These are phyloP conservation scores for Kluyveromyces sp. DNA, from an alignment of 1,139 yeast species.

Conservation along the genomic window DNA sequence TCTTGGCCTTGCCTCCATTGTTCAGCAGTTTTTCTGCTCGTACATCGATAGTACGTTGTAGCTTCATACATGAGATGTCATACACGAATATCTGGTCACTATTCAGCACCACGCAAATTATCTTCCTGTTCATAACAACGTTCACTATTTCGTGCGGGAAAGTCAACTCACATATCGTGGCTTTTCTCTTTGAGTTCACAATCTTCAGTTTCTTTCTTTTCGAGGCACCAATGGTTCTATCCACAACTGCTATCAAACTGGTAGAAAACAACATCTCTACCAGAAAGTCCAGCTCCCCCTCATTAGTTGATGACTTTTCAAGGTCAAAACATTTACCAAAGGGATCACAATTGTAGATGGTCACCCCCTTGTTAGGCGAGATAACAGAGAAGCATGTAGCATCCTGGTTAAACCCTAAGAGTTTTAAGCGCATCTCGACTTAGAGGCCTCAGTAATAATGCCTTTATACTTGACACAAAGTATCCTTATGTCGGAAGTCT, in stretches of 20 bases:
- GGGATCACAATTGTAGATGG: slow-evolving; percentile 32
- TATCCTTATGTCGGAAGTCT: too few relatives aligned
- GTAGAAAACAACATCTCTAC: slow-evolving; percentile 68
- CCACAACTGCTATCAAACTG: slow-evolving; percentile 56
- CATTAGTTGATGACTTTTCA: slow-evolving; percentile 12
- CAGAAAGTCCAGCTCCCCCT: slow-evolving; percentile 20
- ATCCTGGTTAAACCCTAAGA: slow-evolving; percentile 30
- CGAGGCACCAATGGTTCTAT: slow-evolving; percentile 36
- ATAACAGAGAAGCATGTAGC: slow-evolving; percentile 29
- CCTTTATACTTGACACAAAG: too few relatives aligned
- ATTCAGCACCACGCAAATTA: slow-evolving; percentile 55
- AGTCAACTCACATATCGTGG: slow-evolving; percentile 44
- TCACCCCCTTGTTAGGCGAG: slow-evolving; percentile 16
- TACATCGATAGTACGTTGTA: slow-evolving; percentile 51
- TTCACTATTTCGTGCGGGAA: slow-evolving; percentile 58
- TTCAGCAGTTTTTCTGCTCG: slow-evolving; percentile 20
- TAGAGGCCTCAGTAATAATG: too few relatives aligned
- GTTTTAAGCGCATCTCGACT: slow-evolving; percentile 22
- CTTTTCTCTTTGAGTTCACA: slow-evolving; percentile 51
- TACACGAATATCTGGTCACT: slow-evolving; percentile 60
- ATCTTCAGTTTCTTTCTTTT: slow-evolving; percentile 49
- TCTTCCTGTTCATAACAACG: slow-evolving; percentile 57
- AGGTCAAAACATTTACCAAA: slow-evolving; percentile 32
- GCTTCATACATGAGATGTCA: slow-evolving; percentile 65
- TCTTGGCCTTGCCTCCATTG: slow-evolving; percentile 5